A percentile compares a stretch with the other conserved stretches of the same genome.
These are phyloP conservation scores for Lentinula raphanica DNA, from an alignment of 768 basidiomycete species.

Conservation along the genomic window DNA sequence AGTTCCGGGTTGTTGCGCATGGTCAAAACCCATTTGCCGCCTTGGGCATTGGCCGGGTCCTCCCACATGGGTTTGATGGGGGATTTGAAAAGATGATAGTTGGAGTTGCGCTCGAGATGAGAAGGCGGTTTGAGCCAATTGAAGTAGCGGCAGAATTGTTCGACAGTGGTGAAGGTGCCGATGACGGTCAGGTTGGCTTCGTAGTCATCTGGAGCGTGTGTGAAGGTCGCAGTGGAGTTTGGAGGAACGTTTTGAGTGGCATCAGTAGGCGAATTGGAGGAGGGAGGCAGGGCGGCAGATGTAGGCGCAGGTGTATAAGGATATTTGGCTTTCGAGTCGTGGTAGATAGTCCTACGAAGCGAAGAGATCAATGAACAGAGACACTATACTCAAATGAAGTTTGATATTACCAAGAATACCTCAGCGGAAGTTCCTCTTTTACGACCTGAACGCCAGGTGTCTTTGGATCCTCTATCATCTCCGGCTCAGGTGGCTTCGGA, in stretches of 20 bases:
- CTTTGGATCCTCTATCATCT: slow-evolving; percentile 79
- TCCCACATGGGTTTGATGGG: slow-evolving; percentile 99
- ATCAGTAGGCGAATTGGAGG: slow-evolving; percentile 12
- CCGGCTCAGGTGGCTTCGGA: slow-evolving; percentile 67
- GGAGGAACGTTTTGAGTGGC: slow-evolving; percentile 12
- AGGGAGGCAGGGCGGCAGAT: too few relatives aligned
- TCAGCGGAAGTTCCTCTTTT: slow-evolving; percentile 79
- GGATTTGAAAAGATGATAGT: slow-evolving; percentile 93
- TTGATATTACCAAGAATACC: slow-evolving; percentile 68
- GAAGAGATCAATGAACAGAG: too few relatives aligned
- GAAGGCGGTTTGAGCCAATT: slow-evolving; percentile 94
- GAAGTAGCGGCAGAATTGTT: slow-evolving; percentile 86
- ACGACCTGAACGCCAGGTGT: slow-evolving; percentile 68
- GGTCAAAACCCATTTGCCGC: slow-evolving; percentile 93
- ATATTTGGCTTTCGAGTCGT: slow-evolving; percentile 77
- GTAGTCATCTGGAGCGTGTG: slow-evolving; percentile 57
- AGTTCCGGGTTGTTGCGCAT: slow-evolving; percentile 79
- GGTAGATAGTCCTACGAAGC: slow-evolving; percentile 81
- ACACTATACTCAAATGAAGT: too few relatives aligned
- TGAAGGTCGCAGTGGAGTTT: slow-evolving; percentile 19
- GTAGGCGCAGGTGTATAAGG: slow-evolving; percentile 47
- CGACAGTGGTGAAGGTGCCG: slow-evolving; percentile 87
- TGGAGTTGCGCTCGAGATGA: slow-evolving; percentile 81
- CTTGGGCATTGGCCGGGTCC: slow-evolving; percentile 84
- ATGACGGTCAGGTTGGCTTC: slow-evolving; percentile 83